A percentile compares a stretch with the other conserved stretches of the same genome.
These are phyloP conservation scores for Gynostemma pentaphyllum DNA, from an alignment of 306 rosid species.

Conservation along the genomic window DNA sequence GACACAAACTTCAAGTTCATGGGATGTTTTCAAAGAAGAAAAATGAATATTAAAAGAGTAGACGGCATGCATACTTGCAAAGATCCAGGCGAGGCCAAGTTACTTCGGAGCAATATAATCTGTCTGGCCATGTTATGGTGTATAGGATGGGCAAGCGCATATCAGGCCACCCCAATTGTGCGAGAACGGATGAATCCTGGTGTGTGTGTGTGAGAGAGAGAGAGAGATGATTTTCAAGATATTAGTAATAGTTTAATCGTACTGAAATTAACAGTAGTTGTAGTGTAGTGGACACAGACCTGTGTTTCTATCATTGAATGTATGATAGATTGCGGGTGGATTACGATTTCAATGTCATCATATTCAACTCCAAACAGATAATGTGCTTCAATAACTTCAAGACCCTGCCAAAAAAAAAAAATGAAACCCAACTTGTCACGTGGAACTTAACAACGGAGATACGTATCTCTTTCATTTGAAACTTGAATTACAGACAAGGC, in stretches of 20 bases:
- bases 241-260: neutral
- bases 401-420: constrained; percentile 47
- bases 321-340: constrained; percentile 92
- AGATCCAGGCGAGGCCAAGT: constrained; percentile 99
- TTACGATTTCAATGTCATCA: constrained; percentile 77
- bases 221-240: constrained; percentile 2
- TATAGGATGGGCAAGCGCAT: constrained; percentile 99
- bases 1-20: neutral
- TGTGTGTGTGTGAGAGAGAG: no score
- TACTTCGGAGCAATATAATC: constrained; percentile 83
- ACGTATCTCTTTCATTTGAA: constrained; percentile 4
- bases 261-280: neutral
- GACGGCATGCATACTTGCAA: constrained; percentile 56
- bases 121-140: constrained; percentile 95
- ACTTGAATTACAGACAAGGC: constrained; percentile 1
- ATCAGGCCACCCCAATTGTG: constrained; percentile 97
- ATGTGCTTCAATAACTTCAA: constrained; percentile 98
- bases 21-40: neutral
- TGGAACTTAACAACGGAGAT: neutral
- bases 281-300: constrained; percentile 32
- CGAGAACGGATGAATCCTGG: constrained; percentile 94
- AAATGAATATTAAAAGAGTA: neutral
- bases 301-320: constrained; percentile 98
- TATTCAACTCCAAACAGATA: constrained; percentile 93
- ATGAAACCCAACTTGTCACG: neutral